A percentile compares a stretch with the other conserved stretches of the same genome.
Evolutionary conservation across 2,329 filamentous ascomycete species (phyloP).

Genomic region (Pseudogymnoascus sp.): DNA sequence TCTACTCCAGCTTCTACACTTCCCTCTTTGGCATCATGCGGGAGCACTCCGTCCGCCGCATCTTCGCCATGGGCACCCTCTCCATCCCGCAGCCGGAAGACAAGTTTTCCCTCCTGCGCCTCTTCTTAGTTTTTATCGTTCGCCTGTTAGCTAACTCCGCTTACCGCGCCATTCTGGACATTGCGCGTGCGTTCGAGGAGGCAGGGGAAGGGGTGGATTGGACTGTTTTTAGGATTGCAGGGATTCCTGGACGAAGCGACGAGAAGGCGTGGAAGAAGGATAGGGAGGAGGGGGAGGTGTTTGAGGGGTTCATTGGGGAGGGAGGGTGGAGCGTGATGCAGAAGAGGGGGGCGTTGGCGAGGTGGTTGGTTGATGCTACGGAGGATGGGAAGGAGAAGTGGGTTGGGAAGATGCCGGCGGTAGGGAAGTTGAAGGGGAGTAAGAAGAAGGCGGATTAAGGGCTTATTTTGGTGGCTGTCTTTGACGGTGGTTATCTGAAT

Average conservation of each 20-base stretch:
- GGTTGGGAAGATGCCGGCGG: conserved; percentile 11
- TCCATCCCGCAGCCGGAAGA: conserved; percentile 17
- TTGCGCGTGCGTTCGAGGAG: conserved; percentile 18
- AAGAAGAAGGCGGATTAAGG: conserved; percentile 20
- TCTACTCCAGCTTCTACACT: conserved; percentile 18
- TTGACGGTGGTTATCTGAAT: neutral
- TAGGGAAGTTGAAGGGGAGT: conserved; percentile 19
- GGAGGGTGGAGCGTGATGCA: conserved; percentile 17
- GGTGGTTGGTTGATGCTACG: conserved; percentile 19
- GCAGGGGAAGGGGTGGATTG: conserved; percentile 19
- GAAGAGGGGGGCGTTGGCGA: conserved; percentile 19
- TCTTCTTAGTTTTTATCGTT: conserved; percentile 18
- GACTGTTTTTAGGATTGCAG: conserved; percentile 21
- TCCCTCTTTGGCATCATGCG: conserved; percentile 15
- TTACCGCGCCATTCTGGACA: conserved; percentile 17
- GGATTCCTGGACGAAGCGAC: conserved; percentile 8
- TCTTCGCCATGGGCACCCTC: conserved; percentile 21
- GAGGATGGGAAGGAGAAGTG: conserved; percentile 20
- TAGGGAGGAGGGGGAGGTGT: conserved; percentile 14
- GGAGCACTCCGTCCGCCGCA: conserved; percentile 17
- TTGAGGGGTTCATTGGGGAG: conserved; percentile 20
- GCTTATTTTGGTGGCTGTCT: neutral
- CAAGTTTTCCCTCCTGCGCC: conserved; percentile 17
- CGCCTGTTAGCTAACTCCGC: conserved; percentile 19
- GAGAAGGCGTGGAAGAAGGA: conserved; percentile 14